A percentile compares a stretch with the other conserved stretches of the same genome.
Evolutionary conservation across 148 eudicot genomes (phyloP).

Genomic region (Rhododendron griersonianum): DNA sequence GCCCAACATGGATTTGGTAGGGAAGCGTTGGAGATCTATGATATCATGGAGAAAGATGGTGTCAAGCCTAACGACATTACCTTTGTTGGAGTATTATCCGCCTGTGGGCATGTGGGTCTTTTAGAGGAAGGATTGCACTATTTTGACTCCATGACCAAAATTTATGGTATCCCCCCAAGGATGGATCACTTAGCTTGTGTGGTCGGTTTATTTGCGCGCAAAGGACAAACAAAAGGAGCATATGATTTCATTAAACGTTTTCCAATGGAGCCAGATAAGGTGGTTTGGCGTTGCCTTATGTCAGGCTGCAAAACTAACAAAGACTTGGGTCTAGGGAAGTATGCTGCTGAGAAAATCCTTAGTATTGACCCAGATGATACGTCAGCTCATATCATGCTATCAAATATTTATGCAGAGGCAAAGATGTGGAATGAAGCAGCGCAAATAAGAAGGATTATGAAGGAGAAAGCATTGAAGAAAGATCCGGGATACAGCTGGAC

Average conservation of each 20-base stretch:
- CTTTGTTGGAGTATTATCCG: slow-evolving; percentile 33
- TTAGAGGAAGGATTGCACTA: slow-evolving; percentile 31
- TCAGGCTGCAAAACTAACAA: slow-evolving; percentile 34
- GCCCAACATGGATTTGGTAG: slow-evolving; percentile 39
- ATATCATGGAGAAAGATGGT: slow-evolving; percentile 23
- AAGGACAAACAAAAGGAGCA: slow-evolving; percentile 28
- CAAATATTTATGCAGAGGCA: slow-evolving; percentile 37
- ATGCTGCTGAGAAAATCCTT: slow-evolving; percentile 38
- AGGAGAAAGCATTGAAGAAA: slow-evolving; percentile 33
- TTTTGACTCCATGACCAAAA: slow-evolving; percentile 29
- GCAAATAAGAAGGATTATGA: slow-evolving; percentile 23
- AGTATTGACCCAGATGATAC: slow-evolving; percentile 40
- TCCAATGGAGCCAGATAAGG: slow-evolving; percentile 26
- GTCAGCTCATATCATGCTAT: slow-evolving; percentile 34
- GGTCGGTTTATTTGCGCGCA: slow-evolving; percentile 30
- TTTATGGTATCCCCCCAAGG: slow-evolving; percentile 27
- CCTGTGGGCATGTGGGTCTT: slow-evolving; percentile 40
- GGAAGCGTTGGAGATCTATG: slow-evolving; percentile 36
- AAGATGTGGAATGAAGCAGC: slow-evolving; percentile 43
- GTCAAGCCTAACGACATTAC: slow-evolving; percentile 34
- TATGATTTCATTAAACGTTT: slow-evolving; percentile 23
- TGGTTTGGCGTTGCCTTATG: slow-evolving; percentile 45
- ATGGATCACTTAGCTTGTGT: slow-evolving; percentile 37
- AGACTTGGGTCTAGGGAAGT: slow-evolving; percentile 27
- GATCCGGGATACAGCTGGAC: slow-evolving; percentile 42